A percentile compares a stretch with the other conserved stretches of the same genome.
These are phyloP conservation scores for Chlorella variabilis DNA, from an alignment of 163 green algal species.

Conservation along the genomic window DNA sequence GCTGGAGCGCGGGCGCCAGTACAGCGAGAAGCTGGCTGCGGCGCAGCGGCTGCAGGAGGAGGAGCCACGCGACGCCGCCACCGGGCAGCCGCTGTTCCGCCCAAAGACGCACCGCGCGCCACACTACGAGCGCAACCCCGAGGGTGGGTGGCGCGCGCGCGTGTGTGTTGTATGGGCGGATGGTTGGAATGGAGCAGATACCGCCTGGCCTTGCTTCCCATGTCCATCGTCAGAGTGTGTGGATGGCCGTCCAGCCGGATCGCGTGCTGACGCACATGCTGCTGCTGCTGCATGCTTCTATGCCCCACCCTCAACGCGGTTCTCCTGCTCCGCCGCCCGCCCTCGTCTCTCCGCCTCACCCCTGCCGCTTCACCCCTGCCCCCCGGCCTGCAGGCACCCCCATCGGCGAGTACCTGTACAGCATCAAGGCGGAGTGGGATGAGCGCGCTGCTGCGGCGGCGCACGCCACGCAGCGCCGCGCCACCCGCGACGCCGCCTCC, in stretches of 20 bases:
- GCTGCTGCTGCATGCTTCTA: too few species aligned
- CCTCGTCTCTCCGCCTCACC: too few species aligned
- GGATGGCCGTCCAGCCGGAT: too few species aligned
- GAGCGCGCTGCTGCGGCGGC: conserved; percentile 2
- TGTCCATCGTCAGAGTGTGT: too few species aligned
- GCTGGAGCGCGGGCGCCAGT: conserved; percentile 38
- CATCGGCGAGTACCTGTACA: conserved; percentile 48
- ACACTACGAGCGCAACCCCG: conserved; percentile 21
- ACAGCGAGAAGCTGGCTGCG: conserved; percentile 19
- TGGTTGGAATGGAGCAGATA: too few species aligned
- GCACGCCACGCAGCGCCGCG: neutral
- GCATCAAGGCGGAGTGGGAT: conserved; percentile 17
- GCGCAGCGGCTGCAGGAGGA: conserved; percentile 10
- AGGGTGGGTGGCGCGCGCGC: neutral
- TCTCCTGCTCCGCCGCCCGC: too few species aligned
- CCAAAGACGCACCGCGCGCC: conserved; percentile 35
- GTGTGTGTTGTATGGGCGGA: too few species aligned
- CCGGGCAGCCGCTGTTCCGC: conserved; percentile 41
- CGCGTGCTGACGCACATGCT: too few species aligned
- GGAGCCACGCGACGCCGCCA: conserved; percentile 34
- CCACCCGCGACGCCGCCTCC: conserved; percentile 3
- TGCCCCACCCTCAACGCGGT: too few species aligned
- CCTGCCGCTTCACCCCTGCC: too few species aligned
- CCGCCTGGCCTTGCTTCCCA: too few species aligned
- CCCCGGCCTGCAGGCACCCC: conserved; percentile 10